Base-by-base conservation (phyloP, 2,329 filamentous ascomycete genomes). In the Clathrospora elynae region DNA sequence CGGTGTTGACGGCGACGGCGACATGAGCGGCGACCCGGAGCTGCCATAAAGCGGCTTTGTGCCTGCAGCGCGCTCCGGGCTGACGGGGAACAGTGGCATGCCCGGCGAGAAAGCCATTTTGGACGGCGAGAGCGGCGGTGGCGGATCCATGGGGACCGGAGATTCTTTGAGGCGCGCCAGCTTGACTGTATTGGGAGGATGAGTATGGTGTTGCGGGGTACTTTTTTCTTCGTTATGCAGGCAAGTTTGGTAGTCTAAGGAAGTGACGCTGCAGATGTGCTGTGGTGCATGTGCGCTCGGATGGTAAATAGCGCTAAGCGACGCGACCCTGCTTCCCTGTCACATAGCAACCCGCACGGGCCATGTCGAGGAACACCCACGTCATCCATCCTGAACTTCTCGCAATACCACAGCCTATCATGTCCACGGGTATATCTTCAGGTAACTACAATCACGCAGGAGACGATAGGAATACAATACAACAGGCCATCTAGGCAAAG, bases 61-160 rank as follows among this genome's bases (percentile, higher is more conserved):
- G 52, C 67, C 62, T 41, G 86, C 85, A 45, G 80, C 76, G 59
- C 84, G 83, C 57, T 86, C 83, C 7, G 84, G 82, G 13, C 85
- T 84, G 36, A 80, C 73, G 23, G 78, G 73, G 51, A 82, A 80
- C 34, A 87, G 74, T 37, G 85, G 80, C 52, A 76, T 76, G 48
- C 75, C 77, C 25, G 80, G 75, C 49, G 81, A 80, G 58, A 77
- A 77, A 48, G 76, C 72, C 55, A 76, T 77, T 65, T 78, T 80
- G 59, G 72, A 71, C 51, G 66, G 66, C 20, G 66, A 61, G 12
- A 45, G 25, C 13, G 70, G 68, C 13, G 70, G 62, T 49, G 70
- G 68, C 17, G 70, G 64, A 54, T 72, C 70, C 53, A 58, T 53
- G 17, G 46, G 56, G 59, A 61, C 57, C 61, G 66, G 57, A 35